Conservation (phyloP, 2,329 filamentous ascomycete species). For the Talaromyces marneffei region DNA sequence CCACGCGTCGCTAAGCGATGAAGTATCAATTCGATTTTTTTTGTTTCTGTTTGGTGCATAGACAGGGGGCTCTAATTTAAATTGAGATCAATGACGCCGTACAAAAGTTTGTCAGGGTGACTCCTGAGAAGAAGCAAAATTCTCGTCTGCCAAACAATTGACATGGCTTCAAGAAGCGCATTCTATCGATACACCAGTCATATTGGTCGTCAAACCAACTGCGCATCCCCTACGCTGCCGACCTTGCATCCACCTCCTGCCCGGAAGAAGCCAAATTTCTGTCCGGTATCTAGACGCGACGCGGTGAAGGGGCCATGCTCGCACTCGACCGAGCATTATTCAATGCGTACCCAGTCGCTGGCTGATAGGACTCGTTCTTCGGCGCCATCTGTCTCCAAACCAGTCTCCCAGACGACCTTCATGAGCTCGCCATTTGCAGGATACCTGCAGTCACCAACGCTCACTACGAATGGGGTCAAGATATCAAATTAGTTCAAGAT, state of each 20-base stretch:
- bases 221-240: conserved; percentile 34
- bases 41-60: background rate
- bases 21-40: background rate
- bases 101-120: background rate
- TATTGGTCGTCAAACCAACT: conserved; percentile 17
- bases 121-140: background rate
- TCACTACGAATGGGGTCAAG: conserved; percentile 77
- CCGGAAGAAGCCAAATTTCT: conserved; percentile 46
- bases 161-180: background rate
- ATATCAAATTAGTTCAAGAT: background rate
- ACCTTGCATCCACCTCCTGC: conserved; percentile 17
- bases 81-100: background rate
- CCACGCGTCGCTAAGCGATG: background rate
- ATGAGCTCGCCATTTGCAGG: conserved; percentile 72
- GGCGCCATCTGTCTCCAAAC: conserved; percentile 50
- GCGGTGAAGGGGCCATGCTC: conserved; percentile 63
- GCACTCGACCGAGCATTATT: conserved; percentile 70
- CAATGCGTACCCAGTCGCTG: conserved; percentile 66
- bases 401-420: conserved; percentile 45
- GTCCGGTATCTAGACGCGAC: conserved; percentile 58
- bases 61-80: background rate
- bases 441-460: conserved; percentile 74
- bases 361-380: conserved; percentile 59
- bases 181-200: background rate
- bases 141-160: too few relatives aligned